These are phyloP conservation scores for Arthrobotrys iridis DNA, from an alignment of 2,329 filamentous ascomycete genomes.

Conservation along the genomic window DNA sequence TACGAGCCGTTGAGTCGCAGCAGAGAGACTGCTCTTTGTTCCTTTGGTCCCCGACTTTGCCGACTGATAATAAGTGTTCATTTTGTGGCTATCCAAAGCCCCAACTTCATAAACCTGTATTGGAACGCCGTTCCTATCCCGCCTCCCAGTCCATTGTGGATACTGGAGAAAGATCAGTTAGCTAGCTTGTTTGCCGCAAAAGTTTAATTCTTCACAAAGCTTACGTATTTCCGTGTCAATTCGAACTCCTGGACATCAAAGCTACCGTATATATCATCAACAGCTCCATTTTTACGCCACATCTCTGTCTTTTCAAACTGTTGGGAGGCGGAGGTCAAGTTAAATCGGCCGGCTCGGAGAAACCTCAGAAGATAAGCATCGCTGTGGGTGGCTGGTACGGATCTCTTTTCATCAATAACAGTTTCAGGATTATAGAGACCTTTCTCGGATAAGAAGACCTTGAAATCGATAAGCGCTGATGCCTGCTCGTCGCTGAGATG, in stretches of 20 bases:
- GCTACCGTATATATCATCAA: slow-evolving; percentile 30
- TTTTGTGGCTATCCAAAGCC: slow-evolving; percentile 81
- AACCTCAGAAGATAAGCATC: slow-evolving; percentile 39
- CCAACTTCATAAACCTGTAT: slow-evolving; percentile 90
- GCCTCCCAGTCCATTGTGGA: slow-evolving; percentile 91
- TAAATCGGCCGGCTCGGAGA: slow-evolving; percentile 39
- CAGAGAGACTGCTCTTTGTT: slow-evolving; percentile 63
- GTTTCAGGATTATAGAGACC: slow-evolving; percentile 36
- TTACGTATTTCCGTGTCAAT: slow-evolving; percentile 77
- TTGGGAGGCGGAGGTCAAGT: slow-evolving; percentile 11
- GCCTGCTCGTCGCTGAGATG: slow-evolving; percentile 36
- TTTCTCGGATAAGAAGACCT: slow-evolving; percentile 40
- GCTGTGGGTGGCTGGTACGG: slow-evolving; percentile 21
- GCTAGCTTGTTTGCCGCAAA: neutral
- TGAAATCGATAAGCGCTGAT: slow-evolving; percentile 37
- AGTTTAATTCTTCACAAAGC: slow-evolving; percentile 55
- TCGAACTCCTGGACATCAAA: slow-evolving; percentile 50
- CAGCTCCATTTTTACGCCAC: slow-evolving; percentile 27
- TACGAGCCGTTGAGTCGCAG: slow-evolving; percentile 84
- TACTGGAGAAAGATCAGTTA: slow-evolving; percentile 68
- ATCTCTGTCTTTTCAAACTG: slow-evolving; percentile 40
- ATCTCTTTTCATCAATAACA: slow-evolving; percentile 41
- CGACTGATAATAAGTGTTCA: slow-evolving; percentile 79
- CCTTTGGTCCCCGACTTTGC: slow-evolving; percentile 71
- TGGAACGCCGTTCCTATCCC: slow-evolving; percentile 89